A percentile compares a stretch with the other conserved stretches of the same genome.
These are phyloP conservation scores for Penicillium alfredii DNA, from an alignment of 495 filamentous ascomycete species.

Conservation along the genomic window DNA sequence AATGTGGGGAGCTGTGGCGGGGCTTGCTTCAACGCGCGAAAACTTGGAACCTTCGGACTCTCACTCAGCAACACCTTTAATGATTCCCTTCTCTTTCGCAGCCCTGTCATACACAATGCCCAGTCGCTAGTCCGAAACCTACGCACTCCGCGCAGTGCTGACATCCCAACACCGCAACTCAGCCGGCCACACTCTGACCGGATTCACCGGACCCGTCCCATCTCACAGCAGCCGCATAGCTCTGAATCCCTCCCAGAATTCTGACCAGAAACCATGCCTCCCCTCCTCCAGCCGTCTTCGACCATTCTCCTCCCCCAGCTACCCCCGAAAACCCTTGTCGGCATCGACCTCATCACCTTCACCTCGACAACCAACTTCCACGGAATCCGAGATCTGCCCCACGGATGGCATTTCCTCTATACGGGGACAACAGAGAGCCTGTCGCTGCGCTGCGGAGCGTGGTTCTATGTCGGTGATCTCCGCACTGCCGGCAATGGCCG, in stretches of 20 bases:
- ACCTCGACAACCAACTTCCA: slow-evolving; percentile 50
- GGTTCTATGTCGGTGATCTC: slow-evolving; percentile 50
- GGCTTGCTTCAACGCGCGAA: too few relatives aligned
- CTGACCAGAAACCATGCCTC: slow-evolving; percentile 9
- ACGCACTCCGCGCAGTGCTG: too few relatives aligned
- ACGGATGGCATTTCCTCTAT: slow-evolving; percentile 59
- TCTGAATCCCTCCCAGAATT: background rate
- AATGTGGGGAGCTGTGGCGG: slow-evolving; percentile 14
- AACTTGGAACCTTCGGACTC: too few relatives aligned
- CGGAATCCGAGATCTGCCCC: slow-evolving; percentile 53
- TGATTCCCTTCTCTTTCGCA: too few relatives aligned
- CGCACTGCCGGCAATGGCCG: slow-evolving; percentile 7
- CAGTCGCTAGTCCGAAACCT: too few relatives aligned
- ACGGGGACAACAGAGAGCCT: slow-evolving; percentile 49
- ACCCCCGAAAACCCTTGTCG: slow-evolving; percentile 45
- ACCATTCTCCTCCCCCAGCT: slow-evolving; percentile 44
- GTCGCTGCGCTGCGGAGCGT: slow-evolving; percentile 54
- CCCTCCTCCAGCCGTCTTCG: slow-evolving; percentile 30
- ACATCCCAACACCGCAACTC: too few relatives aligned
- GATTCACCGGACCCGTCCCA: too few relatives aligned
- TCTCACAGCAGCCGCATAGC: background rate
- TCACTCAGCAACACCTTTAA: too few relatives aligned
- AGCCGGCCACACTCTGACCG: too few relatives aligned
- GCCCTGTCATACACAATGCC: too few relatives aligned
- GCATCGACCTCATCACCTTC: slow-evolving; percentile 50